Conservation (phyloP, 2,329 filamentous ascomycete species). For the Fusarium siculi region DNA sequence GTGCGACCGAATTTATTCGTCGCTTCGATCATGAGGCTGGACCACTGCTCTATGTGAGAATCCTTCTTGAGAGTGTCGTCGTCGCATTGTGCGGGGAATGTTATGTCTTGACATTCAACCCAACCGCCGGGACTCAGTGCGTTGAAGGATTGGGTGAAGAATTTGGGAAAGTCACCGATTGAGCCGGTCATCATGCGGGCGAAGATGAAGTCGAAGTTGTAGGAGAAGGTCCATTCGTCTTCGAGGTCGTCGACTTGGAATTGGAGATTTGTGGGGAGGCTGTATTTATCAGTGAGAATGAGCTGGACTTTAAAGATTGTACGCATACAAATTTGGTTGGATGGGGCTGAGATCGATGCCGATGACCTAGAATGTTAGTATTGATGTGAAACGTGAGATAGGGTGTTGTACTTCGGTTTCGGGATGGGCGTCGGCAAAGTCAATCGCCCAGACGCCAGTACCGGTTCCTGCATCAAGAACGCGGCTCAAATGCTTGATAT, state of each 20-base stretch:
- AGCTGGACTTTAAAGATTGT: too few species aligned
- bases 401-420: constrained; percentile 39
- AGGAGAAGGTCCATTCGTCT: constrained; percentile 52
- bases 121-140: constrained; percentile 57
- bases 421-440: constrained; percentile 52
- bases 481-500: constrained; percentile 37
- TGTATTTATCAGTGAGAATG: constrained; percentile 13
- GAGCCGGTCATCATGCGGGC: constrained; percentile 52
- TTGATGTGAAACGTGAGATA: fast-evolving
- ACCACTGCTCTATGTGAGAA: constrained; percentile 45
- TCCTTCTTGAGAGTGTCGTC: constrained; percentile 52
- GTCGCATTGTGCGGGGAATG: constrained; percentile 53
- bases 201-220: constrained; percentile 56
- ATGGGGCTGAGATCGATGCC: constrained; percentile 58
- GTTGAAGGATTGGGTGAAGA: constrained; percentile 52
- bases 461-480: constrained; percentile 62
- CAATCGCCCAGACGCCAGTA: constrained; percentile 59
- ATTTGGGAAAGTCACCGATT: constrained; percentile 49
- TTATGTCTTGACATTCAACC: constrained; percentile 56
- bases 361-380: constrained; percentile 41
- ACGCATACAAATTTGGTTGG: constrained; percentile 50
- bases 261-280: constrained; percentile 60
- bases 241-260: constrained; percentile 60
- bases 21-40: constrained; percentile 45
- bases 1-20: constrained; percentile 46